Evolutionary conservation across 2,329 filamentous ascomycete genomes (phyloP).

Genomic region (Alternaria angustiovoidea): DNA sequence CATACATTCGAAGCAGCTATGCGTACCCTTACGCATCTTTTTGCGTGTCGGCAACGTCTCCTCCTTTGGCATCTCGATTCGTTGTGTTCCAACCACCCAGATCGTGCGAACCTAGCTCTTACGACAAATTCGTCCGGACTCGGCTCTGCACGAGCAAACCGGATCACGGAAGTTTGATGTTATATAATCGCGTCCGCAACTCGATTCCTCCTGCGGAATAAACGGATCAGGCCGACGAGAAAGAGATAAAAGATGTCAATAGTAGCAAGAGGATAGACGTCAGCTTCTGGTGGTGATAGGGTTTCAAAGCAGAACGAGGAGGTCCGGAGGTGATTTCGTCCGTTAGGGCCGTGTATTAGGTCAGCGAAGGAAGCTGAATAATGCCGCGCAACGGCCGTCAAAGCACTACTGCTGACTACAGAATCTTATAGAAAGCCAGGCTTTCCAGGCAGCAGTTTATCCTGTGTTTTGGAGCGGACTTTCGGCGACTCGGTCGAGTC

Average conservation of each 20-base stretch:
- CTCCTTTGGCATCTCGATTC: slow-evolving; percentile 48
- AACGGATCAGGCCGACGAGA: background rate
- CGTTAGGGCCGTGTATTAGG: slow-evolving; percentile 20
- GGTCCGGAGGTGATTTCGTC: slow-evolving; percentile 22
- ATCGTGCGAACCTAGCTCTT: slow-evolving; percentile 13
- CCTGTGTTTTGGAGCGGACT: background rate
- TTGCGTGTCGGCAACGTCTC: slow-evolving; percentile 46
- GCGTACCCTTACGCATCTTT: slow-evolving; percentile 56
- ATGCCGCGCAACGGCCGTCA: slow-evolving; percentile 11
- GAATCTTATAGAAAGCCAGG: slow-evolving; percentile 20
- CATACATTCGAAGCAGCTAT: slow-evolving; percentile 57
- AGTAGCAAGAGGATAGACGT: slow-evolving; percentile 15
- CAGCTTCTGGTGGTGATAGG: slow-evolving; percentile 7
- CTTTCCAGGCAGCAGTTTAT: slow-evolving; percentile 22
- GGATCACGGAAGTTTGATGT: slow-evolving; percentile 8
- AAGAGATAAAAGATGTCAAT: slow-evolving; percentile 2
- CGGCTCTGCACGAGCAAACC: slow-evolving; percentile 11
- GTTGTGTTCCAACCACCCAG: slow-evolving; percentile 15
- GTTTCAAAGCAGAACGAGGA: slow-evolving; percentile 12
- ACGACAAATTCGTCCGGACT: slow-evolving; percentile 32
- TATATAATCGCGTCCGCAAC: slow-evolving; percentile 12
- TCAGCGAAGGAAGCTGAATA: slow-evolving; percentile 23
- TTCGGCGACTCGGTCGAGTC: slow-evolving; percentile 4
- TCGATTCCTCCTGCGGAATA: background rate
- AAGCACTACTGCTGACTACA: slow-evolving; percentile 17